Evolutionary conservation across 257 asterid species (phyloP).

Genomic region (Avicennia marina): DNA sequence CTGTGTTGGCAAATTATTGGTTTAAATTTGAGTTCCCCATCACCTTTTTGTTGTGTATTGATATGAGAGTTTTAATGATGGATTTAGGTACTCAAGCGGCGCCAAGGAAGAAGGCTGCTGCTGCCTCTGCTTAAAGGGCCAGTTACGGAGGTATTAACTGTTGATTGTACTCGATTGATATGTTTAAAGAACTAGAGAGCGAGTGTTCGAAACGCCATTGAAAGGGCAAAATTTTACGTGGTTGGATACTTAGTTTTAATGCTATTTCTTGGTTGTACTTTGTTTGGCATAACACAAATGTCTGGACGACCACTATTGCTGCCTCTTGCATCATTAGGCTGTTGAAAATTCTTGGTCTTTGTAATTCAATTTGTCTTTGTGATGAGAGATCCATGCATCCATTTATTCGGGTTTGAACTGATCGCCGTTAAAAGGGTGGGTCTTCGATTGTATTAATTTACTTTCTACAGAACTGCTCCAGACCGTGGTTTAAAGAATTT

Average conservation of each 20-base stretch:
- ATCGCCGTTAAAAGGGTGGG: too few species aligned
- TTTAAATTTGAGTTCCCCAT: background rate
- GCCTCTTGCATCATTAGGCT: too few species aligned
- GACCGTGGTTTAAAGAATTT: too few species aligned
- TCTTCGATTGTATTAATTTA: too few species aligned
- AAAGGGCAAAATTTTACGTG: conserved; percentile 21
- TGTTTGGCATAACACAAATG: conserved; percentile 18
- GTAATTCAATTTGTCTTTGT: too few species aligned
- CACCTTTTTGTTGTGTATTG: background rate
- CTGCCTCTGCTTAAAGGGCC: conserved; percentile 46
- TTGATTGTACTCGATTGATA: conserved; percentile 24
- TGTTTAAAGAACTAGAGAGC: too few species aligned
- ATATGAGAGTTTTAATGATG: background rate
- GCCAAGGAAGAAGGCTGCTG: conserved; percentile 82
- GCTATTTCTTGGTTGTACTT: conserved; percentile 21
- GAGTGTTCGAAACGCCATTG: conserved; percentile 9
- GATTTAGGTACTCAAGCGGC: conserved; percentile 76
- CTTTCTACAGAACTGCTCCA: too few species aligned
- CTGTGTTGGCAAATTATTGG: background rate
- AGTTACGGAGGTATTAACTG: conserved; percentile 12
- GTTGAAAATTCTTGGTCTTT: too few species aligned
- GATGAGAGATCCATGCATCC: background rate
- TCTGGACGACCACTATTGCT: conserved; percentile 6
- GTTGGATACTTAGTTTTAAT: conserved; percentile 13
- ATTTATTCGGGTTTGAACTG: background rate